Evolutionary conservation across 805 yeast species (phyloP).

Genomic region (Suhomyces kilbournensis): DNA sequence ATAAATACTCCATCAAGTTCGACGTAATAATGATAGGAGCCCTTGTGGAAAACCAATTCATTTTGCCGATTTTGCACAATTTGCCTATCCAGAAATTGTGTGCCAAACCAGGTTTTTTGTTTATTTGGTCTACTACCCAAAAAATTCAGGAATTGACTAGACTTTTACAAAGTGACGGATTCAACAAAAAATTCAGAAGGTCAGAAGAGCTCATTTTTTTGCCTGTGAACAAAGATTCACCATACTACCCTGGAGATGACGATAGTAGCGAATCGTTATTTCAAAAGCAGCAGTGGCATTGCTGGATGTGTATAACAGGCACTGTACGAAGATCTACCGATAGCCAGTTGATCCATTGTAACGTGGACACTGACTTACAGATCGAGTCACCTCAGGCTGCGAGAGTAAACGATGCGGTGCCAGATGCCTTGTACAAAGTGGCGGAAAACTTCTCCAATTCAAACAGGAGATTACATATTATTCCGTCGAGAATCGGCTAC

Average conservation of each 20-base stretch:
- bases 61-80: constrained; percentile 57
- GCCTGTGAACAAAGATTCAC: constrained; percentile 63
- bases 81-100: constrained; percentile 73
- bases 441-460: constrained; percentile 89
- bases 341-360: constrained; percentile 83
- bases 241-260: constrained; percentile 60
- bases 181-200: constrained; percentile 70
- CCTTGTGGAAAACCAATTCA: constrained; percentile 67
- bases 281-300: constrained; percentile 86
- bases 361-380: constrained; percentile 83
- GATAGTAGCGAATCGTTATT: constrained; percentile 37
- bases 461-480: constrained; percentile 76
- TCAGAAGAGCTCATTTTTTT: constrained; percentile 87
- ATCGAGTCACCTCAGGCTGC: constrained; percentile 45
- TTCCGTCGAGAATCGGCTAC: constrained; percentile 69
- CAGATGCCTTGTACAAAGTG: constrained; percentile 71
- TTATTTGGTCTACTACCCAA: constrained; percentile 82
- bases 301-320: constrained; percentile 97
- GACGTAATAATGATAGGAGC: constrained; percentile 94
- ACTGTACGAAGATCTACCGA: constrained; percentile 86
- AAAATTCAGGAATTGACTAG: constrained; percentile 62
- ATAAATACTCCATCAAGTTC: constrained; percentile 57
- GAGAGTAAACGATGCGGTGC: constrained; percentile 36
- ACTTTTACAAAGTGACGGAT: constrained; percentile 47
- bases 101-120: constrained; percentile 81